Evolutionary conservation across 1,139 yeast genomes (phyloP).

Genomic region (Hanseniaspora gamundiae): DNA sequence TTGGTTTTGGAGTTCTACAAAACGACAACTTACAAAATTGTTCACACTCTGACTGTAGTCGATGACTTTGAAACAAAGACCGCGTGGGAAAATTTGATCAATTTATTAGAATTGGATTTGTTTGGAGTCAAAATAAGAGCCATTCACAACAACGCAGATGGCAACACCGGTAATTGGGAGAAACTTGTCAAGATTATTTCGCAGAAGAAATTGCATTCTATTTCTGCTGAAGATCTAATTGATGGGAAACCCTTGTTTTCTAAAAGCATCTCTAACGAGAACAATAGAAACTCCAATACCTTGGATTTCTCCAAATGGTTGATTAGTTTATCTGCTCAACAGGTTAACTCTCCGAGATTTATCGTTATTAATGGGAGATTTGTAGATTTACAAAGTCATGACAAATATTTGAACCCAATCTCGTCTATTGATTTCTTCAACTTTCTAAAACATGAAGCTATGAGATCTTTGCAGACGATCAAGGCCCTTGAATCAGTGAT

Average conservation of each 20-base stretch:
- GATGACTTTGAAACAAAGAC: conserved; percentile 17
- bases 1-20: conserved; percentile 10
- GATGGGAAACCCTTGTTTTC: background rate
- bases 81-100: conserved; percentile 15
- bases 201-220: no score
- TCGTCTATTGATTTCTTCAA: conserved; percentile 33
- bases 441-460: conserved; percentile 40
- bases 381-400: conserved; percentile 13
- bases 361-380: conserved; percentile 22
- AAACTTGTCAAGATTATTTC: background rate
- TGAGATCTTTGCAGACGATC: conserved; percentile 38
- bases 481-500: conserved; percentile 19
- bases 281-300: background rate
- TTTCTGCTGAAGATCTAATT: no score
- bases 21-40: conserved; percentile 11
- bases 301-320: conserved; percentile 14
- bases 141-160: conserved; percentile 16
- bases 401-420: conserved; percentile 16
- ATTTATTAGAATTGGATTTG: conserved; percentile 13
- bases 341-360: conserved; percentile 12
- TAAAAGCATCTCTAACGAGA: background rate
- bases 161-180: conserved; percentile 1
- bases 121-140: conserved; percentile 21
- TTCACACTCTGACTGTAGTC: conserved; percentile 22
- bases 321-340: conserved; percentile 13